Evolutionary conservation across 306 rosid species (phyloP), one percentile per base, ranked within the genome.

Genomic region (Cicer judaicum): DNA sequence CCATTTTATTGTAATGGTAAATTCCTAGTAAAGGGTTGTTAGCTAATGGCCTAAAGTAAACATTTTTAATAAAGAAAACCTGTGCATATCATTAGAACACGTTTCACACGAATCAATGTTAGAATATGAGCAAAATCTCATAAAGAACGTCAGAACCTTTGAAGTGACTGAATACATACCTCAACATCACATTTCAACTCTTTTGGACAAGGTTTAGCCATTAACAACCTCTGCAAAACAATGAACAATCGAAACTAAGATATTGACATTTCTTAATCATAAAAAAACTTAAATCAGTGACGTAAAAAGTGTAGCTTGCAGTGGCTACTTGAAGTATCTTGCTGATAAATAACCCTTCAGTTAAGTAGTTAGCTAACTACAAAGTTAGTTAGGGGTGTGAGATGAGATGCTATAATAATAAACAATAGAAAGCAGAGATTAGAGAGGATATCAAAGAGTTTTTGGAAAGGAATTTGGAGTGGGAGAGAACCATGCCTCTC

Each of bases 131-230:
- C 11, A 48, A 29, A 47, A 73, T 7, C 34, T 12, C 15, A 65
- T n/a, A 42, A 74, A 43, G 61, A 39, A 53, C 49, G 18, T 42
- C 0, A 0, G 14, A 29, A 61, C 67, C 21, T 53, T 68, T 19
- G 9, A 63, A 71, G 53, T 65, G 72, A 47, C 15, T 10, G 78
- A 50, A 76, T 12, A 60, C 80, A 59, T 85, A 95, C 99, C 98
- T 92, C 98, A 74, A 92, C 99, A 62, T 95, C 96, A 68, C 99
- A 95, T 83, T 88, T 92, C 91, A 95, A 87, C 78, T 95, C 98
- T 75, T 95, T 95, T 13, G 93, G 91, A 81, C 99, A 95, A 72
- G 98, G 97, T 82, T 92, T 95, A 73, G 91, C 93, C 96, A 89
- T 89, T 44, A 87, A 76, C 53, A 95, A 86, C 84, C 99, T 95